These are phyloP conservation scores for Euphorbia pulcherrima DNA, from an alignment of 345 rosid genomes.

Conservation along the genomic window DNA sequence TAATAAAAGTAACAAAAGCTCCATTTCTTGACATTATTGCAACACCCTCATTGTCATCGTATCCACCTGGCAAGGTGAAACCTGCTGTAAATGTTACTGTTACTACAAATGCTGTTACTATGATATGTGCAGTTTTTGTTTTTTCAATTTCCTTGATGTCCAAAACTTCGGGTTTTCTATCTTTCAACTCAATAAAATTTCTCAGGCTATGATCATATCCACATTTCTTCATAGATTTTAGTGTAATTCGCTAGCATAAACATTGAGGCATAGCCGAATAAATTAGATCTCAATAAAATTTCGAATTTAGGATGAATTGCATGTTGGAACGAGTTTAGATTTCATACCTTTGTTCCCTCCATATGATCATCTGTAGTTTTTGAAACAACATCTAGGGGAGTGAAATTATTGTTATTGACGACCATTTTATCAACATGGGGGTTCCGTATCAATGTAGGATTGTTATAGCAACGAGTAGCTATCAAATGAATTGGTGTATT, in stretches of 20 bases:
- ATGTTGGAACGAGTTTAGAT: too few relatives aligned
- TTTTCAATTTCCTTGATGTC: too few relatives aligned
- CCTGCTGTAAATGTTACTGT: slow-evolving; percentile 14
- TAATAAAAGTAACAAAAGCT: slow-evolving; percentile 3
- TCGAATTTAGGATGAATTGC: too few relatives aligned
- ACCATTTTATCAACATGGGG: slow-evolving; percentile 1
- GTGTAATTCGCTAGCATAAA: neutral
- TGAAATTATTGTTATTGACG: slow-evolving; percentile 3
- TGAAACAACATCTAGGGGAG: slow-evolving; percentile 6
- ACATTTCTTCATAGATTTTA: neutral
- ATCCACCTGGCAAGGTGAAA: neutral
- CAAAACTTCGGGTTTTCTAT: neutral
- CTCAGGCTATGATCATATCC: neutral
- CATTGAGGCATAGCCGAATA: too few relatives aligned
- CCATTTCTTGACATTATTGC: neutral
- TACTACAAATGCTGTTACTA: slow-evolving; percentile 14
- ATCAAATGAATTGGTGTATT: slow-evolving; percentile 15
- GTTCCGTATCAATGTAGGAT: neutral
- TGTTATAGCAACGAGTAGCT: neutral
- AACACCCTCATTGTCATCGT: neutral
- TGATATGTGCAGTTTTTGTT: neutral
- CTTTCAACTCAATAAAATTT: neutral
- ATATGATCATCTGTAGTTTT: neutral
- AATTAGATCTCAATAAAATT: too few relatives aligned
- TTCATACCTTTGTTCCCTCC: neutral